These are phyloP conservation scores for Henckelia pumila DNA, from an alignment of 257 asterid genomes.

Conservation along the genomic window DNA sequence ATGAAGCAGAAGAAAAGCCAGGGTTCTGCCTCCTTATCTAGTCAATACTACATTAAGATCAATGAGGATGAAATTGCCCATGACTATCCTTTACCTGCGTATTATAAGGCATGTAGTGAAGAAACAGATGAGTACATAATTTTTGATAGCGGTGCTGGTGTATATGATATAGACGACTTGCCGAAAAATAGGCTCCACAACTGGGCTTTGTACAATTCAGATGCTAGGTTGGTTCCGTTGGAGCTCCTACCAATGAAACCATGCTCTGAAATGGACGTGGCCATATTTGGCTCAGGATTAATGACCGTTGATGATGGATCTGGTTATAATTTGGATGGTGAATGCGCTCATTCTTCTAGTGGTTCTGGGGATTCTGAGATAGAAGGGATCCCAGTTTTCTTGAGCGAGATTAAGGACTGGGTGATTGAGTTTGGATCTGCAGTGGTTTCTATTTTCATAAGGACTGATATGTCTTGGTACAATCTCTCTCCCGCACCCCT, in stretches of 20 bases:
- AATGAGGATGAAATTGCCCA: slow-evolving; percentile 95
- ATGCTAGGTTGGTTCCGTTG: slow-evolving; percentile 78
- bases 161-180: slow-evolving; percentile 56
- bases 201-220: slow-evolving; percentile 93
- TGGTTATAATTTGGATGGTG: slow-evolving; percentile 72
- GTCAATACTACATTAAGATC: slow-evolving; percentile 79
- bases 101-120: slow-evolving; percentile 60
- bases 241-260: slow-evolving; percentile 94
- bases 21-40: slow-evolving; percentile 46
- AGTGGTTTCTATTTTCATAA: slow-evolving; percentile 70
- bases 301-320: slow-evolving; percentile 89
- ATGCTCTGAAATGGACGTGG: slow-evolving; percentile 84
- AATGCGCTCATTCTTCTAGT: slow-evolving; percentile 54
- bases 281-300: slow-evolving; percentile 85
- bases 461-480: slow-evolving; percentile 36
- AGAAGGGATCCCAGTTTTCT: slow-evolving; percentile 77
- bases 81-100: slow-evolving; percentile 94
- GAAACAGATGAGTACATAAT: slow-evolving; percentile 87
- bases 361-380: slow-evolving; percentile 45
- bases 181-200: slow-evolving; percentile 82
- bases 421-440: slow-evolving; percentile 85
- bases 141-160: slow-evolving; percentile 61
- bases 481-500: neutral
- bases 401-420: slow-evolving; percentile 96
- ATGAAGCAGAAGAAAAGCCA: slow-evolving; percentile 68